Evolutionary conservation across 2,329 filamentous ascomycete species (phyloP), one percentile per base, ranked within the genome.

Genomic region (Phoma sp.): DNA sequence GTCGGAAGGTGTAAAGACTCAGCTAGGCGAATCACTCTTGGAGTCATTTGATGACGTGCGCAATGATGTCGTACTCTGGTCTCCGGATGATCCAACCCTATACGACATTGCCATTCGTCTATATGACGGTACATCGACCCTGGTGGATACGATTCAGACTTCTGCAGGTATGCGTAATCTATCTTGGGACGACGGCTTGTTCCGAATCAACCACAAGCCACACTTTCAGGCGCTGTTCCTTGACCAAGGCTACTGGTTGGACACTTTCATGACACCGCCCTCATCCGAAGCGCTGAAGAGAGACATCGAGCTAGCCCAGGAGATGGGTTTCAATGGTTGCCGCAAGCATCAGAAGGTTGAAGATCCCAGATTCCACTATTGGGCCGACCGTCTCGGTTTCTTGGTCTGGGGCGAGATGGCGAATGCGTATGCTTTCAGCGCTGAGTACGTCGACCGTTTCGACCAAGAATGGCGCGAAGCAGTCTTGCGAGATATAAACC

Each of bases 281-380:
- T 77, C 77, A 0, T 69, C 75, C 0, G 71, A 78, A 7, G 77
- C 75, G 3, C 67, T 85, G 13, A 65, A 63, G 62, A 65, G 55
- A 37, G 61, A 65, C 44, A 51, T 53, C 38, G 50, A 38, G 46
- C 53, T 56, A 42, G 51, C 58, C 37, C 56, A 57, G 43, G 60
- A 59, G 53, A 85, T 87, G 82, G 85, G 85, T 7, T 84, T 87
- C 75, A 86, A 87, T 65, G 85, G 84, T 1, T 87, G 84, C 66
- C 79, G 85, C 52, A 87, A 87, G 72, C 85, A 87, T 67, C 84
- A 86, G 65, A 87, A 87, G 64, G 82, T 87, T 36, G 85, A 87
- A 69, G 83, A 86, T 43, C 83, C 85, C 0, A 55, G 80, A 0
- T 87, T 87, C 69, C 76, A 83, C 60, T 85, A 86, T 76, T 85